These are phyloP conservation scores for Lasiosphaeria hispida DNA, from an alignment of 495 filamentous ascomycete genomes.

Conservation along the genomic window DNA sequence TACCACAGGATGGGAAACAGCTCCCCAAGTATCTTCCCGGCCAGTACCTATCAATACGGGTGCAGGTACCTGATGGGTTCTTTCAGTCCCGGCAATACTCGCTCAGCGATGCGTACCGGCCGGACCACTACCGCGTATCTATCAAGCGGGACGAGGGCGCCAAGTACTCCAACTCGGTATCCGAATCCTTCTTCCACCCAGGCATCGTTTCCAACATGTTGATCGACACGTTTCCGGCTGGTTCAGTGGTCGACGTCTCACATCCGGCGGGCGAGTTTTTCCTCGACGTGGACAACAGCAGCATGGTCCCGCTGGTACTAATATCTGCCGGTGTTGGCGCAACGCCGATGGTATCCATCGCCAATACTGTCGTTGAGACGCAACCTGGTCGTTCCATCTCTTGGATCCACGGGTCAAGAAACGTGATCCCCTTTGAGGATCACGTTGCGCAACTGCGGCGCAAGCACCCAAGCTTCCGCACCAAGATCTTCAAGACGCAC, in stretches of 20 bases:
- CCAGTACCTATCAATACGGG: constrained; percentile 65
- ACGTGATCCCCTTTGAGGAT: constrained; percentile 48
- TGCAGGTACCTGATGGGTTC: constrained; percentile 55
- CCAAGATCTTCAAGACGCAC: constrained; percentile 41
- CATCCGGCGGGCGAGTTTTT: constrained; percentile 72
- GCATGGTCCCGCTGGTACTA: constrained; percentile 55
- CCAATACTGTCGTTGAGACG: constrained; percentile 54
- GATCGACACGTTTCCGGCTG: constrained; percentile 57
- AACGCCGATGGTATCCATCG: constrained; percentile 64
- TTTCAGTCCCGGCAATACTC: constrained; percentile 71
- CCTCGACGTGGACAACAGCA: constrained; percentile 45
- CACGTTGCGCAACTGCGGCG: constrained; percentile 47
- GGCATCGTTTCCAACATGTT: constrained; percentile 71
- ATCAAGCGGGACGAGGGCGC: constrained; percentile 65
- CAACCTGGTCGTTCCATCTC: constrained; percentile 49
- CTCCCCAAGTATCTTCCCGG: constrained; percentile 64
- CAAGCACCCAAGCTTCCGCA: constrained; percentile 33
- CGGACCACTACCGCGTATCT: constrained; percentile 65
- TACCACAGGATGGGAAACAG: constrained; percentile 58
- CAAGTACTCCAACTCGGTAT: constrained; percentile 40
- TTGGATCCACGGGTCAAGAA: constrained; percentile 62
- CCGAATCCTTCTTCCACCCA: constrained; percentile 41
- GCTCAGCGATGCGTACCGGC: constrained; percentile 58
- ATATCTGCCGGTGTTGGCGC: constrained; percentile 70
- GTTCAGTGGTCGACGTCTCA: constrained; percentile 60